Conservation (phyloP, 192 early-diverging fungal genomes). For the Coemansia guatemalensis region DNA sequence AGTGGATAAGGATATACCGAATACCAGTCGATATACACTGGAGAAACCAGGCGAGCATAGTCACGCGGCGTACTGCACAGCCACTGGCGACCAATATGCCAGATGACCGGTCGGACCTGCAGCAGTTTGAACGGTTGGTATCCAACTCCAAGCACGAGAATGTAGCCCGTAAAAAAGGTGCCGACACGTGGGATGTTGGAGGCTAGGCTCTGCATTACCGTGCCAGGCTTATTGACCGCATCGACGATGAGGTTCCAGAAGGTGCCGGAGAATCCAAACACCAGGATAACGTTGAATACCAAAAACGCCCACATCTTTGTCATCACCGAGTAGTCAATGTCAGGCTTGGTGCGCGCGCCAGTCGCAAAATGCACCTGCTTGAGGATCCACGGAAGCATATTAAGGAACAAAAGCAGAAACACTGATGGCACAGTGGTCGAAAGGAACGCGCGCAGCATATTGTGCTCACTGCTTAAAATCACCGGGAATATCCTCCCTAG, state of each 20-base stretch:
- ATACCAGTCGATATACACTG: constrained; percentile 69
- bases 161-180: constrained; percentile 78
- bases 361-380: constrained; percentile 49
- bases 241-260: constrained; percentile 62
- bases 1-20: constrained; percentile 69
- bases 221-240: constrained; percentile 63
- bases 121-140: constrained; percentile 70
- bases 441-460: constrained; percentile 59
- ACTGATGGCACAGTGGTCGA: constrained; percentile 72
- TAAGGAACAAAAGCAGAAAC: constrained; percentile 68
- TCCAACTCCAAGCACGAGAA: constrained; percentile 71
- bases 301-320: constrained; percentile 75
- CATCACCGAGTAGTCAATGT: constrained; percentile 55
- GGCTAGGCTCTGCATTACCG: constrained; percentile 64
- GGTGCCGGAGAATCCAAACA: constrained; percentile 74
- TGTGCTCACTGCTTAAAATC: constrained; percentile 55
- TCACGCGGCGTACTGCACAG: constrained; percentile 77
- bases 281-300: constrained; percentile 71
- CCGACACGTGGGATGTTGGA: constrained; percentile 65
- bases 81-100: constrained; percentile 58
- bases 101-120: constrained; percentile 63
- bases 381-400: constrained; percentile 69
- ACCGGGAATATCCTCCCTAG: constrained; percentile 63
- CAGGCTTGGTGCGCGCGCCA: constrained; percentile 43
- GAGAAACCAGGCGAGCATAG: constrained; percentile 71